Evolutionary conservation across 1,139 yeast genomes (phyloP).

Genomic region (Taphrina communis): DNA sequence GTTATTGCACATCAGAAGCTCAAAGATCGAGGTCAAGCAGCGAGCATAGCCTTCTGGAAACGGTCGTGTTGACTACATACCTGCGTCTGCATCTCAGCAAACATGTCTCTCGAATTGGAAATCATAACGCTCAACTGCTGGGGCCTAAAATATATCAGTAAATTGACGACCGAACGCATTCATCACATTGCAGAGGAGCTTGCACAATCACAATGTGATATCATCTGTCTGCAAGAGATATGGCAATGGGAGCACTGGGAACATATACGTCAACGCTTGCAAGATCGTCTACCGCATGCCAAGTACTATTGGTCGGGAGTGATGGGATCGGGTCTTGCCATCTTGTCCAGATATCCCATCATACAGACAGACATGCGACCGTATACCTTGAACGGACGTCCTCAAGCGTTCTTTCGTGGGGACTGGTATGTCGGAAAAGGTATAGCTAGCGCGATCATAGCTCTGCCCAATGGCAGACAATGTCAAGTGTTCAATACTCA

Average conservation of each 20-base stretch:
- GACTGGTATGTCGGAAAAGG: constrained; percentile 98
- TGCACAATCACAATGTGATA: constrained; percentile 67
- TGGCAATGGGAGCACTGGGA: constrained; percentile 91
- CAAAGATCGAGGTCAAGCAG: too few species aligned
- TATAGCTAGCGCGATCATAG: constrained; percentile 73
- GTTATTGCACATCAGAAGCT: too few species aligned
- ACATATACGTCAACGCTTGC: constrained; percentile 60
- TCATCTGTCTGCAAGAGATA: constrained; percentile 88
- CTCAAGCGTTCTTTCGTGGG: constrained; percentile 90
- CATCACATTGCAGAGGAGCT: constrained; percentile 74
- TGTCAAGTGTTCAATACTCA: constrained; percentile 87
- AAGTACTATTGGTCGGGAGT: constrained; percentile 77
- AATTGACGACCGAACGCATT: constrained; percentile 67
- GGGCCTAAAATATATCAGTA: constrained; percentile 88
- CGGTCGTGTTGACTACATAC: too few species aligned
- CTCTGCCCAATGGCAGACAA: constrained; percentile 60
- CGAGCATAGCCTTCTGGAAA: too few species aligned
- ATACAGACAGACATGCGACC: constrained; percentile 76
- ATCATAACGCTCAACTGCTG: constrained; percentile 59
- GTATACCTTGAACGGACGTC: constrained; percentile 91
- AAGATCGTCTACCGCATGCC: constrained; percentile 63
- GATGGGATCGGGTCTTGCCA: constrained; percentile 90
- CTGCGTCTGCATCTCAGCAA: too few species aligned
- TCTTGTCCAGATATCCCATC: constrained; percentile 83
- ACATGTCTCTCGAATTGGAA: background rate